Evolutionary conservation across 2,329 filamentous ascomycete species (phyloP).

Genomic region (Penicillium brevicompactum): DNA sequence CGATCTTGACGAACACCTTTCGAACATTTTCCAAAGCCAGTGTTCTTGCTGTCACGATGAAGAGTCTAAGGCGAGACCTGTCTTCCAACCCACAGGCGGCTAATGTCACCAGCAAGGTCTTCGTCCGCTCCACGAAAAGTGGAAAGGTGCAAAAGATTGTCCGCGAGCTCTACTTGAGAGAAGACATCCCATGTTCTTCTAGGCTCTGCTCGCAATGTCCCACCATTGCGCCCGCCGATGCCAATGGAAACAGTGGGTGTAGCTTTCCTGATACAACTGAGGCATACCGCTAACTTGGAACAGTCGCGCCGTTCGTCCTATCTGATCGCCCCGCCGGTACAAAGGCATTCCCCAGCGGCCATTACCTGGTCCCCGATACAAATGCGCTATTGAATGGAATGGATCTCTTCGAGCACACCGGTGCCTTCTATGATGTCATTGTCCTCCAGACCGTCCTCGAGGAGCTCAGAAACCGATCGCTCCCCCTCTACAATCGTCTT

Average conservation of each 20-base stretch:
- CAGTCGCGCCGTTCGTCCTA: slow-evolving; percentile 81
- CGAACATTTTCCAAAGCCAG: slow-evolving; percentile 1
- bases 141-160: slow-evolving; percentile 99
- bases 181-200: slow-evolving; percentile 97
- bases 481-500: slow-evolving; percentile 92
- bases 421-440: slow-evolving; percentile 94
- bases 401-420: slow-evolving; percentile 92
- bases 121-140: slow-evolving; percentile 89
- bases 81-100: slow-evolving; percentile 59
- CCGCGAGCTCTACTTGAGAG: slow-evolving; percentile 89
- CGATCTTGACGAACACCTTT: slow-evolving; percentile 6
- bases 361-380: slow-evolving; percentile 94
- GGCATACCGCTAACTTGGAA: slow-evolving; percentile 21
- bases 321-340: slow-evolving; percentile 86
- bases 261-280: slow-evolving; percentile 1
- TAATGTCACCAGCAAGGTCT: slow-evolving; percentile 92
- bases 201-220: slow-evolving; percentile 79
- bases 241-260: slow-evolving; percentile 68
- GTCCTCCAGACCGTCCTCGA: slow-evolving; percentile 95
- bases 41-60: slow-evolving; percentile 48
- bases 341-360: slow-evolving; percentile 77
- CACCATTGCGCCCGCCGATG: slow-evolving; percentile 74
- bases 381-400: slow-evolving; percentile 94
- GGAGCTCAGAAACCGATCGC: slow-evolving; percentile 88
- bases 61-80: slow-evolving; percentile 62